A percentile compares a stretch with the other conserved stretches of the same genome.
These are phyloP conservation scores for Auxenochlorella pyrenoidosa DNA, from an alignment of 139 green algal genomes.

Conservation along the genomic window DNA sequence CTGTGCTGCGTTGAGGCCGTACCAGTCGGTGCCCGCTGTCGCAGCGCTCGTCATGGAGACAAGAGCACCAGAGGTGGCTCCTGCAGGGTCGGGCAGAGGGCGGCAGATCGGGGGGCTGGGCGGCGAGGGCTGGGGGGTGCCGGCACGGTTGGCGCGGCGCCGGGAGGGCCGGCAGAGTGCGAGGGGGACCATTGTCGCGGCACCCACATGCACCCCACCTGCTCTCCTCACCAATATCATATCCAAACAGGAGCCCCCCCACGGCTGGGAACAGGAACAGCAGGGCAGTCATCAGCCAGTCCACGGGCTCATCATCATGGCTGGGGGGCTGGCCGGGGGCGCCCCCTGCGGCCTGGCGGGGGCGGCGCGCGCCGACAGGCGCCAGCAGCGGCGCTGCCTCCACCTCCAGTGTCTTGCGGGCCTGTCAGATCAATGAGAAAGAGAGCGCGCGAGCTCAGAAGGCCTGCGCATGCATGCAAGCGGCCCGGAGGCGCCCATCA, in stretches of 20 bases:
- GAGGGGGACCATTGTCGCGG: too few relatives aligned
- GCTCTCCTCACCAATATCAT: conserved; percentile 30
- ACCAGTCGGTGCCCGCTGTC: conserved; percentile 77
- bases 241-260: conserved; percentile 78
- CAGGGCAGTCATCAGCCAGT: conserved; percentile 42
- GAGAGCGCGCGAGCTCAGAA: background rate
- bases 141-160: too few relatives aligned
- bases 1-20: conserved; percentile 60
- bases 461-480: too few relatives aligned
- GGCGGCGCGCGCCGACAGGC: background rate
- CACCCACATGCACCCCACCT: background rate
- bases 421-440: background rate
- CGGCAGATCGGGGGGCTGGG: too few relatives aligned
- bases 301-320: conserved; percentile 19
- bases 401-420: conserved; percentile 3
- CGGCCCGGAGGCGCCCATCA: background rate
- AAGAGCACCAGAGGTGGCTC: conserved; percentile 84
- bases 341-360: background rate
- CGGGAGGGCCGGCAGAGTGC: too few relatives aligned
- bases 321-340: background rate
- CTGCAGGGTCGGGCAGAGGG: background rate
- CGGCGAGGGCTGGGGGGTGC: background rate
- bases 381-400: conserved; percentile 29
- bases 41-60: conserved; percentile 66
- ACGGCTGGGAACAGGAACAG: conserved; percentile 78